These are phyloP conservation scores for Ascochyta rabiei DNA, from an alignment of 2,329 filamentous ascomycete genomes.

Conservation along the genomic window DNA sequence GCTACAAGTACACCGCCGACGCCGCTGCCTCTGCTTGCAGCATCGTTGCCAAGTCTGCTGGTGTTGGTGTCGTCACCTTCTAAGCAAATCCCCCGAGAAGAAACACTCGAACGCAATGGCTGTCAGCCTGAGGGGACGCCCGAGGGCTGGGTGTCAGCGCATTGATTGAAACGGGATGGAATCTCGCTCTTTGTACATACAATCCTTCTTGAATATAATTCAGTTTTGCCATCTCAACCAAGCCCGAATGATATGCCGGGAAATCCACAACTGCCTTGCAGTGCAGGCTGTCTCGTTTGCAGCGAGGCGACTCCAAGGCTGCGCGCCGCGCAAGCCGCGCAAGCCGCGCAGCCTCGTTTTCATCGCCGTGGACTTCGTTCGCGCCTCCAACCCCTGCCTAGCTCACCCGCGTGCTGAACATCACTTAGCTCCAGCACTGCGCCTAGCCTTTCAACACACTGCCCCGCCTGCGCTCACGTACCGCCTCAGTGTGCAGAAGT, in stretches of 20 bases:
- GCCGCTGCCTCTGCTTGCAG: constrained; percentile 32
- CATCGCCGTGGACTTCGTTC: not conserved
- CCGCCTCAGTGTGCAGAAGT: too few relatives aligned
- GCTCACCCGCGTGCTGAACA: not conserved
- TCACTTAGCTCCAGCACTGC: too few relatives aligned
- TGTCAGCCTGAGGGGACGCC: not conserved
- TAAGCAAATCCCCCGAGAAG: constrained; percentile 14
- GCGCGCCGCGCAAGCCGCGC: too few relatives aligned
- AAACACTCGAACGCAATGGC: not conserved
- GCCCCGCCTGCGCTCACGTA: too few relatives aligned
- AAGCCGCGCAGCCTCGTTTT: not conserved
- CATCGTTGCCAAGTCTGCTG: constrained; percentile 38
- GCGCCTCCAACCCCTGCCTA: not conserved
- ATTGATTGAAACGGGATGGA: constrained; percentile 4
- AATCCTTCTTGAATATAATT: constrained; percentile 26
- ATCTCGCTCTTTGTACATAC: constrained; percentile 26
- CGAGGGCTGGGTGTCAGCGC: not conserved
- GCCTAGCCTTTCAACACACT: too few relatives aligned
- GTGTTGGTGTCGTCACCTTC: constrained; percentile 41
- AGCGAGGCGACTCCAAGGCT: not conserved
- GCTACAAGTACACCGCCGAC: constrained; percentile 57
- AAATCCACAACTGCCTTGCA: too few relatives aligned
- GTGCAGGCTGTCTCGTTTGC: too few relatives aligned
- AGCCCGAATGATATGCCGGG: not conserved
- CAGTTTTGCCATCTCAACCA: constrained; percentile 1